Evolutionary conservation across 1,284 basidiomycete species (phyloP), one percentile per base, ranked within the genome.

Genomic region (Sporisorium graminicola): DNA sequence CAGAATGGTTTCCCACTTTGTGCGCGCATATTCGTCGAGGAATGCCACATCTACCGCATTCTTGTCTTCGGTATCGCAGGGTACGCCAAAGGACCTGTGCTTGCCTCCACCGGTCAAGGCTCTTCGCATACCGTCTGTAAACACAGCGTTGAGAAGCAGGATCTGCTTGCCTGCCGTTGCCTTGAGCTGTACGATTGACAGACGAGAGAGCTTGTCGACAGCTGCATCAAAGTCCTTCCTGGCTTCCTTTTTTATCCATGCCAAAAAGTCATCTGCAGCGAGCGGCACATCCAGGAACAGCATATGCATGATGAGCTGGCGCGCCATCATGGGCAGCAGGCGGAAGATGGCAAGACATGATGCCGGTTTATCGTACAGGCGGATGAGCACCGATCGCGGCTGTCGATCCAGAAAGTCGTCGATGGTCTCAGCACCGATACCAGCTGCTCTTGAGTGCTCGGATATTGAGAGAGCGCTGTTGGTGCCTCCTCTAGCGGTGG

Each of bases 1-100:
- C 57, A 98, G 89, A 79, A 99, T 97, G 0, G 93, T 94, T 90
- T 99, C 97, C 95, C 97, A 99, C 65, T 93, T 90, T 75, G 94
- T 92, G 42, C 95, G 89, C 1, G 96, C 95, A 82, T 94, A 95
- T 22, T 89, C 88, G 84, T 98, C 94, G 29, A 98, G 88, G 20
- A 89, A 89, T 42, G 92, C 91, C 1, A 92, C 86, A 40, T 88
- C 88, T 65, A 89, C 89, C 20, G 88, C 85, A 18, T 74, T 78
- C 58, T 76, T 79, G 58, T 80, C 74, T 22, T 77, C 71, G 0
- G 69, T 78, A 57, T 79, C 90, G 63, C 91, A 92, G 22, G 94
- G 92, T 27, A 94, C 91, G 13, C 97, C 96, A 85, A 99, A 99
- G 54, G 94, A 95, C 29, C 91, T 90, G 59, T 91, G 94, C n/a